A percentile compares a stretch with the other conserved stretches of the same genome.
These are phyloP conservation scores for Melampsora larici-populina DNA, from an alignment of 1,284 basidiomycete species.

Conservation along the genomic window DNA sequence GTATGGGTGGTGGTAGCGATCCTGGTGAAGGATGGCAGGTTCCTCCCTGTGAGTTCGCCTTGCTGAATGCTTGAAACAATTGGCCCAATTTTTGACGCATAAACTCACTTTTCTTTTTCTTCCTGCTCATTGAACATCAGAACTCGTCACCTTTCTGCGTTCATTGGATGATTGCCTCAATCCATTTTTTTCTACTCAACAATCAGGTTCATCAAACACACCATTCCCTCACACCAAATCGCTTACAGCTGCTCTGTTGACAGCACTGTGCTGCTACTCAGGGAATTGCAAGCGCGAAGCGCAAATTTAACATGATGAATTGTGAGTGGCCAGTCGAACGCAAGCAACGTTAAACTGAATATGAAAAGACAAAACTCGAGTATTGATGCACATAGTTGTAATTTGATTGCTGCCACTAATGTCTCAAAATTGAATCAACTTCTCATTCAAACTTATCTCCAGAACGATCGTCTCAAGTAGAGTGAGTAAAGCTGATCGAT, in stretches of 20 bases:
- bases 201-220: slow-evolving; percentile 1
- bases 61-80: background rate
- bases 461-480: no score
- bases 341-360: slow-evolving; percentile 84
- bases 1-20: slow-evolving; percentile 37
- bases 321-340: slow-evolving; percentile 69
- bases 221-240: slow-evolving; percentile 25
- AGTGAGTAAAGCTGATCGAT: no score
- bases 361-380: slow-evolving; percentile 84
- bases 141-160: slow-evolving; percentile 40
- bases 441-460: no score
- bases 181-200: slow-evolving; percentile 18
- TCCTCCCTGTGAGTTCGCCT: slow-evolving; percentile 19
- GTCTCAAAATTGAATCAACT: no score
- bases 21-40: slow-evolving; percentile 43
- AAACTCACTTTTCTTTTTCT: background rate
- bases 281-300: slow-evolving; percentile 76
- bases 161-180: slow-evolving; percentile 31
- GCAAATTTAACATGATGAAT: slow-evolving; percentile 75
- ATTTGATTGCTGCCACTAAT: no score
- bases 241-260: slow-evolving; percentile 38
- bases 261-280: slow-evolving; percentile 51
- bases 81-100: background rate
- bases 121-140: slow-evolving; percentile 2
- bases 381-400: slow-evolving; percentile 84